phyloP scores from a whole-genome alignment of 2,329 filamentous ascomycete genomes.

The Didymella glomerata region DNA sequence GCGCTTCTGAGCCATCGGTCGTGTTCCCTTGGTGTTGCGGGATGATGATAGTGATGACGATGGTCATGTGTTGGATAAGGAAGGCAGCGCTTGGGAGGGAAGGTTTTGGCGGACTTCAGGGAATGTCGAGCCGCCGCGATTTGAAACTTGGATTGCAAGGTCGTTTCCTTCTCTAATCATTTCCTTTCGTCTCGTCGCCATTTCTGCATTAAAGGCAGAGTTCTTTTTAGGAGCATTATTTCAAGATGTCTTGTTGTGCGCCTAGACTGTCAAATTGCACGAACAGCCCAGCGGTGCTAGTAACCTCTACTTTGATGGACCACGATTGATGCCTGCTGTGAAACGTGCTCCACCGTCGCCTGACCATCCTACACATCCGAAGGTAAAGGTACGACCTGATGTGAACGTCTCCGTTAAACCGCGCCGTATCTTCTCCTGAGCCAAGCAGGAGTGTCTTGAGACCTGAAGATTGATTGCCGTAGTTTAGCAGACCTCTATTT shows the following conservation, averaged over 20 bases:
- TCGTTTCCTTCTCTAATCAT: background rate
- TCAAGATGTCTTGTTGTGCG: background rate
- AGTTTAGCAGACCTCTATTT: too few relatives aligned
- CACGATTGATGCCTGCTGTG: background rate
- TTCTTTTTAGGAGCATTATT: background rate
- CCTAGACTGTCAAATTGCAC: background rate
- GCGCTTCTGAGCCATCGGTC: constrained; percentile 46
- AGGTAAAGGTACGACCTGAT: background rate
- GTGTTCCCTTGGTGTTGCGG: background rate
- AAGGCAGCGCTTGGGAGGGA: constrained; percentile 13
- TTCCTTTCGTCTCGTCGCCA: background rate
- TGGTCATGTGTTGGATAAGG: constrained; percentile 9
- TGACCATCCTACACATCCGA: background rate
- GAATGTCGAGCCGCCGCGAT: constrained; percentile 20
- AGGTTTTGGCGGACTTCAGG: constrained; percentile 25
- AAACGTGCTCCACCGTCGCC: background rate
- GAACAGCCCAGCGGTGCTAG: background rate
- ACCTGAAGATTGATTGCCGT: background rate
- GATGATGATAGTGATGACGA: constrained; percentile 2
- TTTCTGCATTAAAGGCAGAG: background rate
- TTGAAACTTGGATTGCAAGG: background rate
- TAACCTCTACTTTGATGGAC: background rate
- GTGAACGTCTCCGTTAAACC: too few relatives aligned
- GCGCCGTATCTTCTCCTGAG: background rate
- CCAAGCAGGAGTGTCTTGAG: background rate